phyloP scores from a whole-genome alignment of 768 basidiomycete species.

The Leccinellum albellum region DNA sequence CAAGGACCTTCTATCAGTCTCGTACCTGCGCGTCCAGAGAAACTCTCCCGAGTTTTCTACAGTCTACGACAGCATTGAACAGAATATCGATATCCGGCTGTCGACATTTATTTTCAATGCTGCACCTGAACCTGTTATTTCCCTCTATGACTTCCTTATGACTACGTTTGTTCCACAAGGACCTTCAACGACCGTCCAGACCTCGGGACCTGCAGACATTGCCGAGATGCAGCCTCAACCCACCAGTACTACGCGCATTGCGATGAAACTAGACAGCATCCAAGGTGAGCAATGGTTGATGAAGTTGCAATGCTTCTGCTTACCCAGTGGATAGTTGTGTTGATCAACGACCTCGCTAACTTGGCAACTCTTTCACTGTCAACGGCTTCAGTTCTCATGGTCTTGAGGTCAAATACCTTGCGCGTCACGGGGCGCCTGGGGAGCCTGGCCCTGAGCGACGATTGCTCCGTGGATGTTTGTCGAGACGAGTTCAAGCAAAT shows the following conservation, averaged over 20 bases:
- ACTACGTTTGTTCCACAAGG: conserved; percentile 77
- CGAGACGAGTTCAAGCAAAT: conserved; percentile 76
- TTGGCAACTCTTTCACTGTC: conserved; percentile 87
- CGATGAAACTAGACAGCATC: conserved; percentile 80
- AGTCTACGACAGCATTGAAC: conserved; percentile 80
- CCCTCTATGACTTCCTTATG: conserved; percentile 96
- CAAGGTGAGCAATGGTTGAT: conserved; percentile 49
- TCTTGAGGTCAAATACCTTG: conserved; percentile 70
- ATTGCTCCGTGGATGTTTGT: conserved; percentile 49
- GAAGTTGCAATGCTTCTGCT: conserved; percentile 1
- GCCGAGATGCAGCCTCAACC: conserved; percentile 5
- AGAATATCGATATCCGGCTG: conserved; percentile 79
- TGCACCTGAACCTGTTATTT: conserved; percentile 85
- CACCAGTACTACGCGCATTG: conserved; percentile 68
- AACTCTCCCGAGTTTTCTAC: conserved; percentile 82
- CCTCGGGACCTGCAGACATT: conserved; percentile 6
- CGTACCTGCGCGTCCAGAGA: conserved; percentile 76
- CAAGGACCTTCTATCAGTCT: conserved; percentile 71
- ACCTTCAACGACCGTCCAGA: conserved; percentile 6
- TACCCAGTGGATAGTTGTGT: conserved; percentile 49
- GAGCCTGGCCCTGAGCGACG: conserved; percentile 76
- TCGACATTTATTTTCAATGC: conserved; percentile 89
- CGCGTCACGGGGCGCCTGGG: conserved; percentile 79
- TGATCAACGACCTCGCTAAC: conserved; percentile 65
- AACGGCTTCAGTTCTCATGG: conserved; percentile 80